These are phyloP conservation scores for Metarhizium sp. DNA, from an alignment of 2,329 filamentous ascomycete species.

Conservation along the genomic window DNA sequence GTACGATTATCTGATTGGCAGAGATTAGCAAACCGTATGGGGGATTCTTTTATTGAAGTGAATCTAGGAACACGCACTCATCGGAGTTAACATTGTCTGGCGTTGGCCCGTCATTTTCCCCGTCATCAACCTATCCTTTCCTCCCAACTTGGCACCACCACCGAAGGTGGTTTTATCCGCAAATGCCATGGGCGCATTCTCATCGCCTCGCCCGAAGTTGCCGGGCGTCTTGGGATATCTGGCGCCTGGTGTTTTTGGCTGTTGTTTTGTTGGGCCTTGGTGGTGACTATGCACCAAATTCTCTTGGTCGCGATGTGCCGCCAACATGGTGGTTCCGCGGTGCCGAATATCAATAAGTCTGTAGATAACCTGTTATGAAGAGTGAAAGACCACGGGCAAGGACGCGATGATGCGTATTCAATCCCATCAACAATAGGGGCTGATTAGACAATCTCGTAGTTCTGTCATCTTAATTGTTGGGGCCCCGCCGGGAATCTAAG, in stretches of 20 bases:
- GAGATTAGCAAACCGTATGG: conserved; percentile 5
- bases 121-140: conserved; percentile 30
- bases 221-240: conserved; percentile 76
- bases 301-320: conserved; percentile 75
- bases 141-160: conserved; percentile 47
- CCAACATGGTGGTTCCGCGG: conserved; percentile 49
- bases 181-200: conserved; percentile 54
- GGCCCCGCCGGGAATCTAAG: conserved; percentile 4
- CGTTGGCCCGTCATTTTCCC: conserved; percentile 37
- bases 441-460: not conserved
- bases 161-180: conserved; percentile 33
- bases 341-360: not conserved
- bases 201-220: conserved; percentile 69
- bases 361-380: not conserved
- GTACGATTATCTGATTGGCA: conserved; percentile 33
- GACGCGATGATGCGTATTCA: not conserved
- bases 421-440: not conserved
- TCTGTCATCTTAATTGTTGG: conserved; percentile 9
- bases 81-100: conserved; percentile 64
- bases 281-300: conserved; percentile 74
- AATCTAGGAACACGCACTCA: conserved; percentile 46
- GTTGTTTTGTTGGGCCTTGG: conserved; percentile 64
- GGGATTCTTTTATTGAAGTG: not conserved
- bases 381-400: not conserved
- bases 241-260: conserved; percentile 73